Evolutionary conservation across 176 grass and related monocot species (phyloP).

Genomic region (Coix lacrymajobi): DNA sequence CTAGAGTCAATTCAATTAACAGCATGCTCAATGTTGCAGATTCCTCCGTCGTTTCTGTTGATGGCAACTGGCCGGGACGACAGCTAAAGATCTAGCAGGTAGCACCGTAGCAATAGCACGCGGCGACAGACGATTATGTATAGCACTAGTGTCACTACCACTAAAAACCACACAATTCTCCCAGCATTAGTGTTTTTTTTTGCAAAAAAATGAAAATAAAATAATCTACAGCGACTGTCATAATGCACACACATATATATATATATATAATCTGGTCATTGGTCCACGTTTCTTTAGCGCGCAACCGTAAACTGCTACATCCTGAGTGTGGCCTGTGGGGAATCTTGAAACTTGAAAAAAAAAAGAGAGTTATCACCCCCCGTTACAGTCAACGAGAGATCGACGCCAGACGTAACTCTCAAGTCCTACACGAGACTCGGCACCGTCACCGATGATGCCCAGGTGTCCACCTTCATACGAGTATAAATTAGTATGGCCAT

Average conservation of each 20-base stretch:
- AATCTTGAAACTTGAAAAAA: conserved; percentile 20
- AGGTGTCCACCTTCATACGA: neutral
- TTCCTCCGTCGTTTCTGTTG: neutral
- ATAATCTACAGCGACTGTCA: neutral
- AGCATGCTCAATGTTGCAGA: neutral
- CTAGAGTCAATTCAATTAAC: neutral
- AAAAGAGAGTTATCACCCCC: neutral
- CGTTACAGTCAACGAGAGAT: conserved; percentile 1
- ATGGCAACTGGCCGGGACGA: conserved; percentile 9
- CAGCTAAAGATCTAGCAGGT: neutral
- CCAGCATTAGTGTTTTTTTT: neutral
- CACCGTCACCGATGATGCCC: neutral
- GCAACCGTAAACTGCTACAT: neutral
- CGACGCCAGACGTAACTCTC: conserved; percentile 12
- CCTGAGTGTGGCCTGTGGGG: no score
- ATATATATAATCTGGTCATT: neutral
- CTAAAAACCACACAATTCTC: neutral
- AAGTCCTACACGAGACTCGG: conserved; percentile 4
- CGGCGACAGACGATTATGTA: neutral
- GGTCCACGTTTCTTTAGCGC: neutral
- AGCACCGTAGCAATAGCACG: neutral
- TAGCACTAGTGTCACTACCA: neutral
- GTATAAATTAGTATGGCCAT: neutral
- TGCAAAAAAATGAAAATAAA: neutral
- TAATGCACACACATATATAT: conserved; percentile 20